Evolutionary conservation across 1,139 yeast species (phyloP), one percentile per base, ranked within the genome.

Genomic region (Geotrichum reessii): DNA sequence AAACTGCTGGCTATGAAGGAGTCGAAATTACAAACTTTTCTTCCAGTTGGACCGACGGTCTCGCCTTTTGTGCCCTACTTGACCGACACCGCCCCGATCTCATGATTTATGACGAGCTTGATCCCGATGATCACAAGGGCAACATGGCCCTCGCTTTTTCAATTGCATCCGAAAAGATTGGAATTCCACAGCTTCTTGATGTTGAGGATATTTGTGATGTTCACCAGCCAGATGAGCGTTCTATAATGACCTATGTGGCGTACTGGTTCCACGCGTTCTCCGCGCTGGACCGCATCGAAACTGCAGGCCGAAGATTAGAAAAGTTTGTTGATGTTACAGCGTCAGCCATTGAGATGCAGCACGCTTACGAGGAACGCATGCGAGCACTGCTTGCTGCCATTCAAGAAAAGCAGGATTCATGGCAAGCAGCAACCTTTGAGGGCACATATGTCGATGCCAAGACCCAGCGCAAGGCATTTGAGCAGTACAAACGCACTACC

Each of bases 201-300:
- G 78, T 78, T 1, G 86, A 83, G 51, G 89, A 85, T 69, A 78
- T 85, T 59, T 69, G 72, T 47, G 75, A 75, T 54, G 74, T 76
- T 14, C 67, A 74, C 25, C 77, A 75, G 27, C 87, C 87, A 0
- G 90, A 85, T 65, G 91, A 86, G 65, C 80, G 83, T 63, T 80
- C 86, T 50, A 75, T 86, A n/a, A 77, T 85, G 65, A 80, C 86
- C 19, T 85, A 82, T 67, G 73, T 84, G n/a, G 79, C 86, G 27
- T 83, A 84, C 66, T 83, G 87, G 85, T 84, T 80, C 70, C 84
- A 82, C 61, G 77, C 78, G 66, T 76, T 85, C 59, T 72, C 76
- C 5, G 74, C 73, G 1, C 63, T 74, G 50, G 77, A 75, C 64
- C 70, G 62, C 65, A 70, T 65, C 56, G 77, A 74, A 57, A 73